phyloP scores from a whole-genome alignment of 1,284 basidiomycete species.

The Boletellus sp. region DNA sequence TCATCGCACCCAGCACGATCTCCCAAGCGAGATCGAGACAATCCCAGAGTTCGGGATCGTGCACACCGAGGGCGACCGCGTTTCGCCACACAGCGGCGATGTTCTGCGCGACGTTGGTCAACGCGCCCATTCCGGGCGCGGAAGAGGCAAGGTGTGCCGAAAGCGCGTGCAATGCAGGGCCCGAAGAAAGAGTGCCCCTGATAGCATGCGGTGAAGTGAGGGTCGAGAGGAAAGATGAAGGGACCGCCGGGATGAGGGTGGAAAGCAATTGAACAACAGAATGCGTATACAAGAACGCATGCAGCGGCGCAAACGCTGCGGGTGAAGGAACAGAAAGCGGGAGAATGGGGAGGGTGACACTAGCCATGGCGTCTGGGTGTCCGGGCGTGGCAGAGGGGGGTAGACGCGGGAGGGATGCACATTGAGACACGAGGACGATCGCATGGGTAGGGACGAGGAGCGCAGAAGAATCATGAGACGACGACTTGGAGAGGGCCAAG shows the following conservation, averaged over 20 bases:
- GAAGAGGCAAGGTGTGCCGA: constrained; percentile 46
- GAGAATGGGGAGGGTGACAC: constrained; percentile 56
- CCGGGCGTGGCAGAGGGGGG: constrained; percentile 36
- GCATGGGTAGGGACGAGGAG: constrained; percentile 55
- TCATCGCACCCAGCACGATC: constrained; percentile 62
- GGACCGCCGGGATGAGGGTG: constrained; percentile 56
- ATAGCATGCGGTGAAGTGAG: constrained; percentile 44
- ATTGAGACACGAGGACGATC: constrained; percentile 56
- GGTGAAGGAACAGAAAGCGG: constrained; percentile 66
- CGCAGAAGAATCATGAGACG: constrained; percentile 35
- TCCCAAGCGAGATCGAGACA: constrained; percentile 71
- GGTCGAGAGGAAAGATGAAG: constrained; percentile 48
- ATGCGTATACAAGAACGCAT: constrained; percentile 64
- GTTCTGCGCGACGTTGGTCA: constrained; percentile 56
- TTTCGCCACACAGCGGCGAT: constrained; percentile 75
- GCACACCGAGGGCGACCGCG: constrained; percentile 63
- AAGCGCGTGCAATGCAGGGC: constrained; percentile 45
- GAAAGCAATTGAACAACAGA: constrained; percentile 49
- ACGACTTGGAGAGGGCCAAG: constrained; percentile 48
- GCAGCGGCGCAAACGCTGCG: constrained; percentile 60
- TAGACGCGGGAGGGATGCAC: constrained; percentile 53
- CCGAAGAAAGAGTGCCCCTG: constrained; percentile 43
- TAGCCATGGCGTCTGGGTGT: constrained; percentile 33
- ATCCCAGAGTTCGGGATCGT: constrained; percentile 64
- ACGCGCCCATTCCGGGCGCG: constrained; percentile 41